Evolutionary conservation across 768 basidiomycete genomes (phyloP).

Genomic region (Naematelia aurantialba): DNA sequence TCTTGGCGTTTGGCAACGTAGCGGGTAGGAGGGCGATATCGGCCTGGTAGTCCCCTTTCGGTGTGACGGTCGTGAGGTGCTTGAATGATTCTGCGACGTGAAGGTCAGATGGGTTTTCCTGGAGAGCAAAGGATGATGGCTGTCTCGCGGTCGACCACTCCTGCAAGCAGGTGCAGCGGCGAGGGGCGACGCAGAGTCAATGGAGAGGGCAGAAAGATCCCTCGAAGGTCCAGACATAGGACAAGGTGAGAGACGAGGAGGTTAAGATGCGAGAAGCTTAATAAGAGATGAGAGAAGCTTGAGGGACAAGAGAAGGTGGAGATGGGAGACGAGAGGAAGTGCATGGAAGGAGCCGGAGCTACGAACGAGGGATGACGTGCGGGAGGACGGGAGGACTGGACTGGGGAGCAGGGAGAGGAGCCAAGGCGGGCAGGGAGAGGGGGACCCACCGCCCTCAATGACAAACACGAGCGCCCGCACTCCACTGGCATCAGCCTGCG

Average conservation of each 20-base stretch:
- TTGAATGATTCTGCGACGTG: constrained; percentile 34
- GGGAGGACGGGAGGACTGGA: neutral
- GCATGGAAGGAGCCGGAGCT: too few relatives aligned
- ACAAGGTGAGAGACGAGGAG: neutral
- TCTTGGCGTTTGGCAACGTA: constrained; percentile 39
- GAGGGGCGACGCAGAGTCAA: too few relatives aligned
- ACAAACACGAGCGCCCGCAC: constrained; percentile 45
- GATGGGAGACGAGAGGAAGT: neutral
- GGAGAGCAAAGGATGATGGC: too few relatives aligned
- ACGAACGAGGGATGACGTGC: too few relatives aligned
- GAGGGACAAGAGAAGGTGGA: neutral
- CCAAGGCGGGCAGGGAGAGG: constrained; percentile 1
- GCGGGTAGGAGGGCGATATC: constrained; percentile 38
- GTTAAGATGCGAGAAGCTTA: too few relatives aligned
- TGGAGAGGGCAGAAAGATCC: neutral
- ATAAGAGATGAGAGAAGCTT: too few relatives aligned
- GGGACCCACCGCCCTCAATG: constrained; percentile 45
- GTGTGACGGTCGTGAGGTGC: constrained; percentile 29
- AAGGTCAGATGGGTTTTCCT: neutral
- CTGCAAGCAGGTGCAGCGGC: too few relatives aligned
- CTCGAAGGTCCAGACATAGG: neutral
- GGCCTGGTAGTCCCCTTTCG: constrained; percentile 34
- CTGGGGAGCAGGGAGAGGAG: neutral
- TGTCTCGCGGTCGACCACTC: too few relatives aligned
- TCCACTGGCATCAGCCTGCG: constrained; percentile 20